A percentile compares a stretch with the other conserved stretches of the same genome.
Evolutionary conservation across 2,329 filamentous ascomycete species (phyloP).

Genomic region (Xylaria sp.): DNA sequence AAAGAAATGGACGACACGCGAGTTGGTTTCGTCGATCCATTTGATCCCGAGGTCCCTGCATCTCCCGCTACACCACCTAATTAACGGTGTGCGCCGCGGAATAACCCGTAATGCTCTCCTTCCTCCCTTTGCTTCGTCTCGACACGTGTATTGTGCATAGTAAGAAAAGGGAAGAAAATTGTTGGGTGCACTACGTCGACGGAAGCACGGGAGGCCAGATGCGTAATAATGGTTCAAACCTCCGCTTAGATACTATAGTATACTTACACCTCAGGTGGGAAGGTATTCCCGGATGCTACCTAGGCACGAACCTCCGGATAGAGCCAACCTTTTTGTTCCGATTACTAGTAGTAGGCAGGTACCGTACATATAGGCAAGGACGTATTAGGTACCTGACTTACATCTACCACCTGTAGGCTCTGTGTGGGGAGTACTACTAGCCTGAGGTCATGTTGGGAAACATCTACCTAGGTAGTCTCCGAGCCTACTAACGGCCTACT

Average conservation of each 20-base stretch:
- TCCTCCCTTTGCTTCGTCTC: background rate
- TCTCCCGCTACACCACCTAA: background rate
- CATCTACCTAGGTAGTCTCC: no score
- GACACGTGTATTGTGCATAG: background rate
- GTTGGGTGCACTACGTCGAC: background rate
- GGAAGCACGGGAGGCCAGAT: background rate
- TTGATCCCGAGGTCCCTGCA: constrained; percentile 9
- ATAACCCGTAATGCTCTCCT: background rate
- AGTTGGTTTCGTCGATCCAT: background rate
- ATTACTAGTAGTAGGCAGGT: constrained; percentile 2
- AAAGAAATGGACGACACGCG: no score
- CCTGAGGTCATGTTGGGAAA: background rate
- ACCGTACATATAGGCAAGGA: no score
- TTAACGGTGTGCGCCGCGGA: background rate
- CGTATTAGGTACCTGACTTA: background rate
- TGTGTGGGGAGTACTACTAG: background rate
- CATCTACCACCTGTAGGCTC: background rate
- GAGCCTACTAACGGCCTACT: background rate
- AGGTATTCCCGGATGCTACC: constrained; percentile 10
- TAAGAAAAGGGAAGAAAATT: background rate
- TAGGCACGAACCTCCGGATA: background rate
- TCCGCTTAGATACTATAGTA: background rate
- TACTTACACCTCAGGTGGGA: background rate
- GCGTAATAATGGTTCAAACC: background rate
- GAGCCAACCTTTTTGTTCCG: background rate